These are phyloP conservation scores for Collariella sp. DNA, from an alignment of 495 filamentous ascomycete species.

Conservation along the genomic window DNA sequence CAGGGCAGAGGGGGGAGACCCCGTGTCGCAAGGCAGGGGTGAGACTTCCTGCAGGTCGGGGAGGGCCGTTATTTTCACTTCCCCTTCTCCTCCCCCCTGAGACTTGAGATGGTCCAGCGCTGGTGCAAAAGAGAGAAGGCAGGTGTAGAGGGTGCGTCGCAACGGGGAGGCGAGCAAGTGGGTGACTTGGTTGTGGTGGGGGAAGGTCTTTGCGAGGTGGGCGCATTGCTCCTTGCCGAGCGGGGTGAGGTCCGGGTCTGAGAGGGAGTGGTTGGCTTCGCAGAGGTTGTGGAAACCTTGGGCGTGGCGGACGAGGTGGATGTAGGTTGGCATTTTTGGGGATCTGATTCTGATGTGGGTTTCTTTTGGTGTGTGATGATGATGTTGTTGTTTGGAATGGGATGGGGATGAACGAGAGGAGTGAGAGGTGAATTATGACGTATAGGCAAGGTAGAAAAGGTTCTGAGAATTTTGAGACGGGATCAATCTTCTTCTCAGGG, in stretches of 20 bases:
- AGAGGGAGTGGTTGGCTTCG: conserved; percentile 59
- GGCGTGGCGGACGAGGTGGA: conserved; percentile 49
- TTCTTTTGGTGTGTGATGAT: not conserved
- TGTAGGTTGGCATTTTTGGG: conserved; percentile 32
- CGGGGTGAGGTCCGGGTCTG: conserved; percentile 69
- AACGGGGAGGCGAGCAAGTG: conserved; percentile 76
- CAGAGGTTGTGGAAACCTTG: conserved; percentile 76
- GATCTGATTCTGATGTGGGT: not conserved
- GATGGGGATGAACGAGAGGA: not conserved
- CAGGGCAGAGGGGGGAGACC: conserved; percentile 47
- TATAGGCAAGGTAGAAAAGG: no score
- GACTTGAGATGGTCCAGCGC: conserved; percentile 12
- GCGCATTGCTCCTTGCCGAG: conserved; percentile 70
- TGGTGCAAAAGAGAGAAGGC: conserved; percentile 59
- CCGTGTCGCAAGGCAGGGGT: conserved; percentile 71
- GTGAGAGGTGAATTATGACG: no score
- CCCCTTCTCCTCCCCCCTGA: no score
- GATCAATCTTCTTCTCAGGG: no score
- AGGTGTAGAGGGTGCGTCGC: conserved; percentile 75
- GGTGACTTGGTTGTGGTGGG: conserved; percentile 52
- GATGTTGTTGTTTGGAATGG: no score
- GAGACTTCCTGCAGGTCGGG: conserved; percentile 78
- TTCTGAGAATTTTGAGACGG: no score
- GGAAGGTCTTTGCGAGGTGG: conserved; percentile 53
- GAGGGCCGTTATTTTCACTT: conserved; percentile 36